Conservation (phyloP, 352 stramenopile genomes). For the Pythium dissimile region DNA sequence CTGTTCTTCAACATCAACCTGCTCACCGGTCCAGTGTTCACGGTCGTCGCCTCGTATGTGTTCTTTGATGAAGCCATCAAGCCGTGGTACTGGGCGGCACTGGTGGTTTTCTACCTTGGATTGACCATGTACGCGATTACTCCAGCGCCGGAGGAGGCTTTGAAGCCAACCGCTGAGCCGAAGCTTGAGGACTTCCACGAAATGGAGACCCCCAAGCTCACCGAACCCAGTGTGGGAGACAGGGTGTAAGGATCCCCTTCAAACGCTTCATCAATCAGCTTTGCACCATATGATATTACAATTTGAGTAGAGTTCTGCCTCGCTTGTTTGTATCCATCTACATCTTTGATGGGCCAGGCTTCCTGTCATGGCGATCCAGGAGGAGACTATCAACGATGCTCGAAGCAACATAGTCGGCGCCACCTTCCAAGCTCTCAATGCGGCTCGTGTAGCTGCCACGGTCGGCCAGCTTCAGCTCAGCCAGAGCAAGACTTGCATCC, state of each 20-base stretch:
- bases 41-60: slow-evolving; percentile 47
- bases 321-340: not conserved
- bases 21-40: slow-evolving; percentile 57
- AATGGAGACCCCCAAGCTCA: slow-evolving; percentile 12
- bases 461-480: slow-evolving; percentile 55
- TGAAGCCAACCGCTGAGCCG: not conserved
- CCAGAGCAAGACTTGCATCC: slow-evolving; percentile 55
- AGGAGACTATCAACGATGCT: slow-evolving; percentile 79
- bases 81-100: slow-evolving; percentile 57
- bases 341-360: not conserved
- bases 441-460: slow-evolving; percentile 46
- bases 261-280: too few species aligned
- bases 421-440: slow-evolving; percentile 68
- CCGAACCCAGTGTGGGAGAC: not conserved
- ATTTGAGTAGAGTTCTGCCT: not conserved
- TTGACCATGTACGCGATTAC: slow-evolving; percentile 45
- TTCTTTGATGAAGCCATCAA: slow-evolving; percentile 60
- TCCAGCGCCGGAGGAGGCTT: slow-evolving; percentile 25
- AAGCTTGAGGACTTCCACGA: slow-evolving; percentile 7
- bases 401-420: slow-evolving; percentile 75
- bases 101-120: slow-evolving; percentile 55
- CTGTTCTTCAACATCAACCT: slow-evolving; percentile 70
- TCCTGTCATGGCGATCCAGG: slow-evolving; percentile 28
- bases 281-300: not conserved
- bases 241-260: too few species aligned